A percentile compares a stretch with the other conserved stretches of the same genome.
Conservation (phyloP, 768 basidiomycete genomes). For the Mycena vulgaris region DNA sequence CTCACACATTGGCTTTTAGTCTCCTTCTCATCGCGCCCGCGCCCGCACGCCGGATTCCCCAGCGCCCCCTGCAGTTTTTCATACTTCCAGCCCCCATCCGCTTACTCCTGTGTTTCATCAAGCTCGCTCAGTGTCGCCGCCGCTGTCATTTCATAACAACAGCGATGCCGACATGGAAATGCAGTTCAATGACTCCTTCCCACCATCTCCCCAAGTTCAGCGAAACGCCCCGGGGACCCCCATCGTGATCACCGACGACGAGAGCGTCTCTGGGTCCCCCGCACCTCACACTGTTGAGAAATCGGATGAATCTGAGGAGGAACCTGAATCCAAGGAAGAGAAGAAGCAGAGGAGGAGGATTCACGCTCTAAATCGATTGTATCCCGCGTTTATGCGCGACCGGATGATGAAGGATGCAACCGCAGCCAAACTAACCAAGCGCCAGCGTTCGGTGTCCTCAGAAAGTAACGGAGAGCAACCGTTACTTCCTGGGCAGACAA, state of each 20-base stretch:
- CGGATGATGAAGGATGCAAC: conserved; percentile 45
- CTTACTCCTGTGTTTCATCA: conserved; percentile 17
- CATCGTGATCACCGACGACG: conserved; percentile 28
- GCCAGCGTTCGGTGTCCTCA: conserved; percentile 37
- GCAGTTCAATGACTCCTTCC: conserved; percentile 1
- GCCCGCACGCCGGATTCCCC: neutral
- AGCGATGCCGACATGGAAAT: conserved; percentile 22
- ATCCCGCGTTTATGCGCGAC: conserved; percentile 69
- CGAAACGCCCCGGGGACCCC: conserved; percentile 6
- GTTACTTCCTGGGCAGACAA: conserved; percentile 68
- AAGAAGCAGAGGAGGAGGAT: conserved; percentile 49
- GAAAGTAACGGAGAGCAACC: conserved; percentile 56
- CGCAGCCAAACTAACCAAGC: conserved; percentile 30
- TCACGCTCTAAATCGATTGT: conserved; percentile 62
- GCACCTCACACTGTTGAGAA: conserved; percentile 34
- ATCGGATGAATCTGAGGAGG: conserved; percentile 8
- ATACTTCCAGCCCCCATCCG: neutral
- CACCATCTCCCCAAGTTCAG: conserved; percentile 3
- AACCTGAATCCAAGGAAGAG: conserved; percentile 36
- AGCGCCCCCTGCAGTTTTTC: neutral
- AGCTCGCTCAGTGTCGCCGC: conserved; percentile 14
- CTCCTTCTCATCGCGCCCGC: conserved; percentile 3
- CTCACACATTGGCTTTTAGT: neutral
- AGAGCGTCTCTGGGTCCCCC: neutral
- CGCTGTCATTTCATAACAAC: neutral